Percentiles rank a stretch among this genome's conserved stretches.
phyloP scores from a whole-genome alignment of 1,284 basidiomycete species.

The Melampsora americana region DNA sequence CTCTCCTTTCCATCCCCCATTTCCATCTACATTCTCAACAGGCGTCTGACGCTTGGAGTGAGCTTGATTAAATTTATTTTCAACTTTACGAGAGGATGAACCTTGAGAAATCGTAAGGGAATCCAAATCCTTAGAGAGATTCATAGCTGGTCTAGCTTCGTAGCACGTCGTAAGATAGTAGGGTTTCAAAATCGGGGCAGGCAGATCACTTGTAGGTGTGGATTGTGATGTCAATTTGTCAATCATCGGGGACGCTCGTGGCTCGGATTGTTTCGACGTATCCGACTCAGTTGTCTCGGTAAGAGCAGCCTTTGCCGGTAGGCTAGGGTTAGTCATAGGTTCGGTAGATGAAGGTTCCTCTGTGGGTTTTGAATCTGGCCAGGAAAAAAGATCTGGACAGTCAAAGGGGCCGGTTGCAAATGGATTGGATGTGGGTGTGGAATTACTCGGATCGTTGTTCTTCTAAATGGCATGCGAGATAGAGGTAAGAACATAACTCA shows the following conservation, averaged over 20 bases:
- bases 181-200: background rate
- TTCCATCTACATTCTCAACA: background rate
- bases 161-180: slow-evolving; percentile 3
- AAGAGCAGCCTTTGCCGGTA: background rate
- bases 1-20: background rate
- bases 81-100: slow-evolving; percentile 1
- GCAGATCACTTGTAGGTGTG: background rate
- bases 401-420: background rate
- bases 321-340: background rate
- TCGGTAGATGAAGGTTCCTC: background rate
- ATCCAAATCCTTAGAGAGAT: background rate
- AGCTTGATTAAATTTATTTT: background rate
- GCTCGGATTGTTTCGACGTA: no score
- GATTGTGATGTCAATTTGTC: background rate
- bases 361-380: background rate
- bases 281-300: no score
- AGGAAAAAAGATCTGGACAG: background rate
- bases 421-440: background rate
- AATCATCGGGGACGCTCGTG: no score
- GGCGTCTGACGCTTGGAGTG: background rate
- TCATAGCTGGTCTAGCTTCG: background rate
- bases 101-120: background rate
- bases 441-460: background rate
- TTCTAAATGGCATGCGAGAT: background rate
- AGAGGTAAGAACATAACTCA: background rate